Conservation (phyloP, 2,329 filamentous ascomycete genomes). For the Colletotrichum sp. region DNA sequence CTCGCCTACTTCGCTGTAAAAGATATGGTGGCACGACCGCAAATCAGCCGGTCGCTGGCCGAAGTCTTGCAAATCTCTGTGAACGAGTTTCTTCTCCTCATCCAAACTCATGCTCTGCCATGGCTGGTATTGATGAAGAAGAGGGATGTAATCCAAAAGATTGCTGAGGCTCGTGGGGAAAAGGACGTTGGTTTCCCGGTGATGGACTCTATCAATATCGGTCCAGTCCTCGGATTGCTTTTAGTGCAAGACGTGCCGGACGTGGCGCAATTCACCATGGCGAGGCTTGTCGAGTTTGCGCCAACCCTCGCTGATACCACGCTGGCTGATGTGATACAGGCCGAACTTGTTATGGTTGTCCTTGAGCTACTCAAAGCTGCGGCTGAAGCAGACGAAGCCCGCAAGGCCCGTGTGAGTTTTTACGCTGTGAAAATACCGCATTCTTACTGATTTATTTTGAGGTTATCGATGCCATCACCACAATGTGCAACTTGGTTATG, state of each 20-base stretch:
- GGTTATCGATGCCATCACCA: slow-evolving; percentile 52
- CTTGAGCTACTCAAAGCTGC: slow-evolving; percentile 83
- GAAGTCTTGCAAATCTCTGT: slow-evolving; percentile 81
- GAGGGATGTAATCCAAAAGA: slow-evolving; percentile 78
- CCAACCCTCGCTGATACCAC: slow-evolving; percentile 70
- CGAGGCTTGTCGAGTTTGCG: slow-evolving; percentile 71
- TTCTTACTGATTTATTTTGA: slow-evolving; percentile 25
- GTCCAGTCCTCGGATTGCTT: slow-evolving; percentile 63
- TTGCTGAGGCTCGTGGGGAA: slow-evolving; percentile 79
- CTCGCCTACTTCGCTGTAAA: slow-evolving; percentile 84
- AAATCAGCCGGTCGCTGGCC: slow-evolving; percentile 79
- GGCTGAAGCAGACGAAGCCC: slow-evolving; percentile 68
- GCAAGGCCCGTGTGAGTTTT: slow-evolving; percentile 60
- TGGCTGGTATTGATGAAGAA: slow-evolving; percentile 83
- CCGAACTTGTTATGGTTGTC: slow-evolving; percentile 76
- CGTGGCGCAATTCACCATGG: slow-evolving; percentile 70
- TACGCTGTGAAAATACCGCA: background rate
- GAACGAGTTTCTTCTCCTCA: slow-evolving; percentile 73
- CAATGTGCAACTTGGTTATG: slow-evolving; percentile 48
- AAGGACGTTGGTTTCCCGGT: slow-evolving; percentile 62
- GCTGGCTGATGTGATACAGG: slow-evolving; percentile 72
- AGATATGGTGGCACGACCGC: slow-evolving; percentile 80
- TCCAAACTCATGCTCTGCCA: slow-evolving; percentile 83
- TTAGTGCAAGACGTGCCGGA: slow-evolving; percentile 62
- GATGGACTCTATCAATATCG: slow-evolving; percentile 61